A percentile compares a stretch with the other conserved stretches of the same genome.
Evolutionary conservation across 2,329 filamentous ascomycete species (phyloP).

Genomic region (Leptographium lundbergii): DNA sequence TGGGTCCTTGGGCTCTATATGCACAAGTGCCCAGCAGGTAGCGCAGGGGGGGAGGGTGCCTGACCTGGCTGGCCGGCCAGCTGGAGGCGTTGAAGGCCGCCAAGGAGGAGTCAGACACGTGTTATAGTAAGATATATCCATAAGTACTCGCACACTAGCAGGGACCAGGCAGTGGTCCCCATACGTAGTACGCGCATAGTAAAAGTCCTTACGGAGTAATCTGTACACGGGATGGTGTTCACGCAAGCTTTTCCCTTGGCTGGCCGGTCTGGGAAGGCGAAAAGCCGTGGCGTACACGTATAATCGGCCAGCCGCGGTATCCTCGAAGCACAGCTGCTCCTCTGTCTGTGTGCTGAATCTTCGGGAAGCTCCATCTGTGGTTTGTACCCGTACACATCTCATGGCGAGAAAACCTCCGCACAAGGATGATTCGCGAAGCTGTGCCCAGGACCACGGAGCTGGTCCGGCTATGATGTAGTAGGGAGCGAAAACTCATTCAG

Average conservation of each 20-base stretch:
- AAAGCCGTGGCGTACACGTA: too few relatives aligned
- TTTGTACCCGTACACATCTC: not conserved
- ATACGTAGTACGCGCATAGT: not conserved
- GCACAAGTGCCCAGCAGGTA: not conserved
- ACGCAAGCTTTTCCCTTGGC: not conserved
- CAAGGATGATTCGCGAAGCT: not conserved
- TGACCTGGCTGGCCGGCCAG: not conserved
- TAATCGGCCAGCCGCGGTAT: too few relatives aligned
- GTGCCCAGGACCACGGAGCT: conserved; percentile 2
- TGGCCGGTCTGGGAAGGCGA: too few relatives aligned
- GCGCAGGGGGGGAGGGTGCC: not conserved
- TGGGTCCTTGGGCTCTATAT: not conserved
- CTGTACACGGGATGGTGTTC: not conserved
- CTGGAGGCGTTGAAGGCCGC: not conserved
- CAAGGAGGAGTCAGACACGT: not conserved
- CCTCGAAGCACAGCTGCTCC: too few relatives aligned
- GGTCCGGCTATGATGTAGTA: not conserved
- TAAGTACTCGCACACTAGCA: not conserved
- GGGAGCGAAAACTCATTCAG: not conserved
- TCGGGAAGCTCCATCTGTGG: not conserved
- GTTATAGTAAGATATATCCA: not conserved
- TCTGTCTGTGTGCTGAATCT: too few relatives aligned
- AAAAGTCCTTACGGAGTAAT: not conserved
- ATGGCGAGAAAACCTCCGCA: not conserved
- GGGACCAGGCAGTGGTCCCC: not conserved